Conservation (phyloP, 2,329 filamentous ascomycete genomes). For the Basipetospora chlamydospora region DNA sequence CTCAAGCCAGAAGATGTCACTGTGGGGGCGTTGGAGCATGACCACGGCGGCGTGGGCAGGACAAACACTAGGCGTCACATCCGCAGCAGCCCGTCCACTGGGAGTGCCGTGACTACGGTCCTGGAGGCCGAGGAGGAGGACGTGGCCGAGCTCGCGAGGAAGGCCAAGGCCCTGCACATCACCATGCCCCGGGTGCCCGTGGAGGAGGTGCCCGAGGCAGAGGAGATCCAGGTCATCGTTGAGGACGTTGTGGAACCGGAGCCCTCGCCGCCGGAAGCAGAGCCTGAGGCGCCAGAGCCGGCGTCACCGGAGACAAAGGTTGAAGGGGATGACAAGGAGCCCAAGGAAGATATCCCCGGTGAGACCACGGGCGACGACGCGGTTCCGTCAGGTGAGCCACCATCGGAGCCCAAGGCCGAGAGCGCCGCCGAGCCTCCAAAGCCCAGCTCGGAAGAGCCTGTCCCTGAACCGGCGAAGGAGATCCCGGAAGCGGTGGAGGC, state of each 20-base stretch:
- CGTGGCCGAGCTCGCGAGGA: slow-evolving; percentile 15
- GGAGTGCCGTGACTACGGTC: slow-evolving; percentile 67
- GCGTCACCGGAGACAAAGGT: not conserved
- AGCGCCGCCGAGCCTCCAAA: not conserved
- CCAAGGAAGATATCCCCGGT: not conserved
- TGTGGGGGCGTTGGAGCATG: no score
- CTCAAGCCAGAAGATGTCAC: slow-evolving; percentile 3
- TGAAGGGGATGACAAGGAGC: no score
- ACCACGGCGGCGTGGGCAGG: slow-evolving; percentile 11
- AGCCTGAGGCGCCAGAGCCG: not conserved
- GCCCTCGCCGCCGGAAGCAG: not conserved
- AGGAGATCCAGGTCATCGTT: slow-evolving; percentile 27
- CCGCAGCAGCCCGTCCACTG: slow-evolving; percentile 65
- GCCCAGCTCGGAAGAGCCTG: not conserved
- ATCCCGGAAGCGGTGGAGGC: no score
- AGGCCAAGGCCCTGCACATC: slow-evolving; percentile 2
- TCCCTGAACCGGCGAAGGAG: not conserved
- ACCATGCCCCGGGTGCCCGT: not conserved
- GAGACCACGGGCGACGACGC: not conserved
- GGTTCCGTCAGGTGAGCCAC: not conserved
- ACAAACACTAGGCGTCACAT: slow-evolving; percentile 72
- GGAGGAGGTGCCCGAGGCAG: slow-evolving; percentile 21
- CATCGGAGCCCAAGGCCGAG: not conserved
- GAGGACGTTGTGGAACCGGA: slow-evolving; percentile 8
- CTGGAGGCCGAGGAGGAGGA: slow-evolving; percentile 23